A percentile compares a stretch with the other conserved stretches of the same genome.
Evolutionary conservation across 2,329 filamentous ascomycete species (phyloP).

Genomic region (Sporothrix globosa): DNA sequence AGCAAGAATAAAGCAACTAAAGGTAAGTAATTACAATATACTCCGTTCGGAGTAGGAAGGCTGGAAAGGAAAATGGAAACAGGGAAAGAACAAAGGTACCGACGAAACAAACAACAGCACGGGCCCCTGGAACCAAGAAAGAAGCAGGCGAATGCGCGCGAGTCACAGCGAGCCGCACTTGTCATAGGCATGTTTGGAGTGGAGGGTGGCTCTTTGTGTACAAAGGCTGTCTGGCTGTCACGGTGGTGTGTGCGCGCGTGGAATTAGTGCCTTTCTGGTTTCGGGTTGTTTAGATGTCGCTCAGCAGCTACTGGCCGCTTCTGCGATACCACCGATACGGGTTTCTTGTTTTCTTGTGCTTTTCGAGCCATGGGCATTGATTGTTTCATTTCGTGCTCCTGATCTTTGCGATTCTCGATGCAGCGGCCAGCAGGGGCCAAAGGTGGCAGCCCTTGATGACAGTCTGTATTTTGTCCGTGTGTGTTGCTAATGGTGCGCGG

Average conservation of each 20-base stretch:
- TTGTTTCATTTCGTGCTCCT: conserved; percentile 6
- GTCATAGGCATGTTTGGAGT: conserved; percentile 30
- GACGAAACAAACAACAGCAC: conserved; percentile 8
- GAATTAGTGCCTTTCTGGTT: conserved; percentile 17
- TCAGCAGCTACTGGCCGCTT: conserved; percentile 3
- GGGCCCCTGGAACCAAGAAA: conserved; percentile 31
- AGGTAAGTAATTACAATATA: no score
- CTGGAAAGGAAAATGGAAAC: conserved; percentile 1
- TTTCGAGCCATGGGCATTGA: no score
- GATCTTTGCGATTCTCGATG: neutral
- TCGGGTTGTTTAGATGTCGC: conserved; percentile 6
- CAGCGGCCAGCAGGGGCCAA: neutral
- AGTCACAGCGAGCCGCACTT: conserved; percentile 29
- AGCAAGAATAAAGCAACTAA: no score
- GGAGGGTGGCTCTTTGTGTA: conserved; percentile 31
- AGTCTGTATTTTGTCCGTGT: neutral
- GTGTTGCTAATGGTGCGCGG: neutral
- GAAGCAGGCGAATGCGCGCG: conserved; percentile 33
- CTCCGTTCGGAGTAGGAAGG: neutral
- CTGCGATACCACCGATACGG: neutral
- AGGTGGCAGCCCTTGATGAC: neutral
- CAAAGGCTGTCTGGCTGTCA: no score
- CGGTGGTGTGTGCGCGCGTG: conserved; percentile 14
- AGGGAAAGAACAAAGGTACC: neutral
- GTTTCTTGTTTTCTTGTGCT: neutral